These are phyloP conservation scores for Penicillium palitans DNA, from an alignment of 2,329 filamentous ascomycete species.

Conservation along the genomic window DNA sequence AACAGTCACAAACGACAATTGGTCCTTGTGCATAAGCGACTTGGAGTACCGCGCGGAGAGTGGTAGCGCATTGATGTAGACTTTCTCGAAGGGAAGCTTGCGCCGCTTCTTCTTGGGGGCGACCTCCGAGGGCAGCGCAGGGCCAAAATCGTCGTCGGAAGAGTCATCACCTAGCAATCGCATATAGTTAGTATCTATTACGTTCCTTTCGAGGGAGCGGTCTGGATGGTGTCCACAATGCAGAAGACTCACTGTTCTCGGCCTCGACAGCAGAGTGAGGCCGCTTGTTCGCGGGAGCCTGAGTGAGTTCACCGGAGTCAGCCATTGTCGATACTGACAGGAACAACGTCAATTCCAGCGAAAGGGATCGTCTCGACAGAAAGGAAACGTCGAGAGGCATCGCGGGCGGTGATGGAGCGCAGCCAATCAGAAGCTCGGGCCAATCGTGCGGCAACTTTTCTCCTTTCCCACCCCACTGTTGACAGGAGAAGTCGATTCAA, in stretches of 20 bases:
- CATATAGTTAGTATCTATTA: conserved; percentile 14
- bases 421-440: conserved; percentile 27
- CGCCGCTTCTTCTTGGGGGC: conserved; percentile 87
- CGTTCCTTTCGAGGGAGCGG: conserved; percentile 10
- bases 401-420: conserved; percentile 23
- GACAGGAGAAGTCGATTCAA: conserved; percentile 25
- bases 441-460: conserved; percentile 28
- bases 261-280: conserved; percentile 58
- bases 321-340: conserved; percentile 28
- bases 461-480: conserved; percentile 31
- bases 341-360: conserved; percentile 7
- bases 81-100: conserved; percentile 88
- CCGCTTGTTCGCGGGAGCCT: conserved; percentile 51
- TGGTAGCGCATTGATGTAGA: conserved; percentile 88
- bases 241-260: conserved; percentile 37
- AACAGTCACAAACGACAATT: conserved; percentile 81
- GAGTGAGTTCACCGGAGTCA: conserved; percentile 26
- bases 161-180: conserved; percentile 49
- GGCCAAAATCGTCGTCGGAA: conserved; percentile 84
- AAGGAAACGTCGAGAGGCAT: conserved; percentile 16
- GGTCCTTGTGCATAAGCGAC: conserved; percentile 98
- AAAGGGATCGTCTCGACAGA: conserved; percentile 6
- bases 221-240: conserved; percentile 9
- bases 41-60: conserved; percentile 81
- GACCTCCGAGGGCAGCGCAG: conserved; percentile 76